Evolutionary conservation across 495 filamentous ascomycete genomes (phyloP).

Genomic region (Neurospora pannonica): DNA sequence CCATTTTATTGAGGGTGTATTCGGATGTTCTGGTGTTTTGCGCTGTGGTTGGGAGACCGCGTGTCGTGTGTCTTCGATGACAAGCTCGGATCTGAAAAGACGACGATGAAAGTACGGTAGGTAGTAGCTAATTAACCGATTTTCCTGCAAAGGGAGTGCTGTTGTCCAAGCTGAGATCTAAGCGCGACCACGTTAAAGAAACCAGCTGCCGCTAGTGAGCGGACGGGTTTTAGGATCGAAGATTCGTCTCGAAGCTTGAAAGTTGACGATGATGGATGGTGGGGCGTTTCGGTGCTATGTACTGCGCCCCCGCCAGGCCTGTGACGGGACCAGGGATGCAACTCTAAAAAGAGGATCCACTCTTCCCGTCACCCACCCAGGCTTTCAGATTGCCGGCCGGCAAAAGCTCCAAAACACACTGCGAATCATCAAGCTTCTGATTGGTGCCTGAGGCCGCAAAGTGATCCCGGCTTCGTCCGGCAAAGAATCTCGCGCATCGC

Average conservation of each 20-base stretch:
- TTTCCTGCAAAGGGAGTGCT: not conserved
- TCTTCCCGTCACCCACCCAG: not conserved
- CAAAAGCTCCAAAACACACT: not conserved
- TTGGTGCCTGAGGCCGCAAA: conserved; percentile 15
- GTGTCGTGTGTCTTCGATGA: not conserved
- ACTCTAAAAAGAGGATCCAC: not conserved
- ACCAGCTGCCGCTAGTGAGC: not conserved
- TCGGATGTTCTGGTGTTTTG: not conserved
- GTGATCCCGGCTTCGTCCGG: conserved; percentile 23
- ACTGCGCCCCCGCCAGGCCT: not conserved
- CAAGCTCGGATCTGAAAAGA: not conserved
- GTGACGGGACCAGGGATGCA: not conserved
- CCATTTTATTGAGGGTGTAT: conserved; percentile 32
- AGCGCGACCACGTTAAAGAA: not conserved
- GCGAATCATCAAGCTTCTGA: not conserved
- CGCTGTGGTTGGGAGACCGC: not conserved
- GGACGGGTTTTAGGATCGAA: not conserved
- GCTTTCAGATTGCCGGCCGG: not conserved
- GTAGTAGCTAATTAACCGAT: too few relatives aligned
- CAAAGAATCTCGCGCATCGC: conserved; percentile 25
- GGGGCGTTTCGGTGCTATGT: not conserved
- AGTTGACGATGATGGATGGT: not conserved
- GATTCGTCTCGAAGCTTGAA: not conserved
- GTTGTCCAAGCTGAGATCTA: not conserved
- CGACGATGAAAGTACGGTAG: not conserved